phyloP scores from a whole-genome alignment of 2,329 filamentous ascomycete species.

The Hymenoscyphus infarciens region DNA sequence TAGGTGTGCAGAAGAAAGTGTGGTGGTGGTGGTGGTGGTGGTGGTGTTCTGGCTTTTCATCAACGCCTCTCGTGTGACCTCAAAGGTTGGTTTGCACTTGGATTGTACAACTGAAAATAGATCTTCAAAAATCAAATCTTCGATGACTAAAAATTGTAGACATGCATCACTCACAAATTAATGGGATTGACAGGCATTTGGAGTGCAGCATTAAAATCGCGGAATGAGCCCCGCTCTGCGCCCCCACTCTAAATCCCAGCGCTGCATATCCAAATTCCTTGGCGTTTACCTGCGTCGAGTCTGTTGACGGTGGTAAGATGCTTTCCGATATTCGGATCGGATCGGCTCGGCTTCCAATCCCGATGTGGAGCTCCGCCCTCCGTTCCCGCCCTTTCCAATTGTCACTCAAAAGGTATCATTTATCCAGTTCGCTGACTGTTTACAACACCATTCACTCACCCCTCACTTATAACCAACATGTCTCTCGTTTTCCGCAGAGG shows the following conservation, averaged over 20 bases:
- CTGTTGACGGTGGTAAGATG: too few relatives aligned
- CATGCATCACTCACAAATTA: too few relatives aligned
- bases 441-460: constrained; percentile 2
- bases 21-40: neutral
- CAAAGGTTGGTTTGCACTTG: neutral
- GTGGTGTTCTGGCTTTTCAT: neutral
- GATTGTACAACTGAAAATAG: too few relatives aligned
- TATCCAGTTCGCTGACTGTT: constrained; percentile 5
- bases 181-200: too few relatives aligned
- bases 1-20: neutral
- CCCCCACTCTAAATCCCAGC: too few relatives aligned
- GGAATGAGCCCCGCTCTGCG: too few relatives aligned
- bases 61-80: constrained; percentile 5
- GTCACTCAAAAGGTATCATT: neutral
- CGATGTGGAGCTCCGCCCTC: neutral
- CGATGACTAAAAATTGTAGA: too few relatives aligned
- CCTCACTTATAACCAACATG: constrained; percentile 23
- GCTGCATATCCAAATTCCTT: too few relatives aligned
- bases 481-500: constrained; percentile 33
- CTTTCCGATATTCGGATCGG: neutral
- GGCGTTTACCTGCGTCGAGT: too few relatives aligned
- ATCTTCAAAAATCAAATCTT: too few relatives aligned
- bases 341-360: neutral
- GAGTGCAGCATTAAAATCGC: too few relatives aligned
- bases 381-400: neutral